Evolutionary conservation across 2,329 filamentous ascomycete genomes (phyloP).

Genomic region (Ceratocystiopsis minuta): DNA sequence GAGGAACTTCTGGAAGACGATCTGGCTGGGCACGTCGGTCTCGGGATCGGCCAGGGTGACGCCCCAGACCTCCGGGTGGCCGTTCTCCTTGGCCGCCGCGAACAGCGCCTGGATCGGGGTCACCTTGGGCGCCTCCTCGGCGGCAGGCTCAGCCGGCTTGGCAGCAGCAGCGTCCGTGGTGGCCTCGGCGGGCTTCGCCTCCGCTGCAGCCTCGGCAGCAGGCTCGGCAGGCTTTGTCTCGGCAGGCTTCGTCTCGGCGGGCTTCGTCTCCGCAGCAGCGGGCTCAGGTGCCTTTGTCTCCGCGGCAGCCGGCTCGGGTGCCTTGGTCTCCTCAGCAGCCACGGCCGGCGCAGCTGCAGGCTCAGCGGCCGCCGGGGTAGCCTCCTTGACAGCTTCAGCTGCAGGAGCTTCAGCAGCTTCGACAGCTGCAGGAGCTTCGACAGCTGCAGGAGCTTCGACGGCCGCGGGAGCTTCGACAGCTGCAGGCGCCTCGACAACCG

Average conservation of each 20-base stretch:
- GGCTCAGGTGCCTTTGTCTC: not conserved
- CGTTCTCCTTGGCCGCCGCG: constrained; percentile 13
- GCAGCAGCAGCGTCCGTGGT: not conserved
- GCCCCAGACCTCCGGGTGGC: constrained; percentile 73
- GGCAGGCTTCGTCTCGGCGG: not conserved
- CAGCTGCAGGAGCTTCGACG: no score
- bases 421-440: not conserved
- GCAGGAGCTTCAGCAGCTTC: not conserved
- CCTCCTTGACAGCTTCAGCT: not conserved
- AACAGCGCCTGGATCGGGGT: constrained; percentile 12
- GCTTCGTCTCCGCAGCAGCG: not conserved
- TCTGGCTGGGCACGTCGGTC: constrained; percentile 53
- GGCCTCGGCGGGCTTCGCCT: not conserved
- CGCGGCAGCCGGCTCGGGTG: not conserved
- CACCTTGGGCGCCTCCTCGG: constrained; percentile 1
- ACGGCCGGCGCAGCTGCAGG: not conserved
- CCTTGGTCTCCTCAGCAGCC: not conserved
- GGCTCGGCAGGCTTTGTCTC: constrained; percentile 3
- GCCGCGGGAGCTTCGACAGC: no score
- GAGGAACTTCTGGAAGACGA: constrained; percentile 84
- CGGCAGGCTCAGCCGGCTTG: not conserved
- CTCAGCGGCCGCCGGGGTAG: not conserved
- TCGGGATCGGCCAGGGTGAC: constrained; percentile 40
- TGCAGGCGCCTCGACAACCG: no score
- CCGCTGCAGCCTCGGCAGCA: not conserved